phyloP scores from a whole-genome alignment of 208 protist genomes.

The Wallacemonas rigidus region DNA sequence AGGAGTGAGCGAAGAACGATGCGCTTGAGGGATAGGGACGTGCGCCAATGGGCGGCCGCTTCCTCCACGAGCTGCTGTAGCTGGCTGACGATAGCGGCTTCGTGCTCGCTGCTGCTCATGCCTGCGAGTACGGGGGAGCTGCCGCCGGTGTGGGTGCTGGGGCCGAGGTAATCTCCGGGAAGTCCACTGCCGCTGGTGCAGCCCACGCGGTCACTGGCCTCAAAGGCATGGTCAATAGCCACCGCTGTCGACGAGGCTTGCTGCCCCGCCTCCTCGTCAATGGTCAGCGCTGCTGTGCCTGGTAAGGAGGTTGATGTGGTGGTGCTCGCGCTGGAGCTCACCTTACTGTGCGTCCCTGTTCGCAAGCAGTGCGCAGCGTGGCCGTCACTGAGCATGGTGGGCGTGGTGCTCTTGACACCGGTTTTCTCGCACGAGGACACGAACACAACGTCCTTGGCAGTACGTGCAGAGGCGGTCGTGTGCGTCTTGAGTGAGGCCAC shows the following conservation, averaged over 20 bases:
- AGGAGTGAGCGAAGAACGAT: conserved; percentile 50
- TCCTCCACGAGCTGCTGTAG: conserved; percentile 54
- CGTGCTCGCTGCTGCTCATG: conserved; percentile 69
- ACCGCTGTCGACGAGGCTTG: no score
- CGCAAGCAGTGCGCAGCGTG: no score
- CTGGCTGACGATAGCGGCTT: conserved; percentile 58
- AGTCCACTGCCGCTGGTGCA: not conserved
- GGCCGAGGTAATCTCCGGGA: not conserved
- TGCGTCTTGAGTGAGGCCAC: not conserved
- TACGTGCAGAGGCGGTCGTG: not conserved
- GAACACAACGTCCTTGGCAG: not conserved
- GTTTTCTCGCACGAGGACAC: not conserved
- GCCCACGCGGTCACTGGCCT: no score
- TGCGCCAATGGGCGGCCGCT: conserved; percentile 37
- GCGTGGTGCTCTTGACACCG: no score
- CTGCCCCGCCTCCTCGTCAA: no score
- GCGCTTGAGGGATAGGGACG: conserved; percentile 39
- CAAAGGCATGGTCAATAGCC: no score
- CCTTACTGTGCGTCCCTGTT: no score
- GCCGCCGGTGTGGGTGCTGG: not conserved
- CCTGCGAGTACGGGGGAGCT: conserved; percentile 19
- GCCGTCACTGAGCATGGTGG: no score
- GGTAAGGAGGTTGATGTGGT: no score
- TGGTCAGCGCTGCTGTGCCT: no score
- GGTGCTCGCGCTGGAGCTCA: no score